phyloP scores from a whole-genome alignment of 768 basidiomycete species.

The Polyporus arcularius region DNA sequence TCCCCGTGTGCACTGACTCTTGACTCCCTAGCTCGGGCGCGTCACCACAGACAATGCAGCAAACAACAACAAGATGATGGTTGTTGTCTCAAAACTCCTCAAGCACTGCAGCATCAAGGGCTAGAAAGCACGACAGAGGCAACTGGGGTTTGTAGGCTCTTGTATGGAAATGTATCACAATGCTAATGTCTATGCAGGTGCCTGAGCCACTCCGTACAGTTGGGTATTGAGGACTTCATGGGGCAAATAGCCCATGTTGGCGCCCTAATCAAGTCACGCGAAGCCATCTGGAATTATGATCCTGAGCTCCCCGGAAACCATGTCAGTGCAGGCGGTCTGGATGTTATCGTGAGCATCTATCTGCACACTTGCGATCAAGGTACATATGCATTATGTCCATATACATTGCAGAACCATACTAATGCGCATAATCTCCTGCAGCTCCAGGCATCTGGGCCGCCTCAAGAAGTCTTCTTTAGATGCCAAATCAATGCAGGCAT shows the following conservation, averaged over 20 bases:
- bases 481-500: not conserved
- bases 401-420: not conserved
- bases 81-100: slow-evolving; percentile 14
- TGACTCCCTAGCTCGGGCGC: slow-evolving; percentile 6
- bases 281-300: slow-evolving; percentile 38
- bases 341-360: slow-evolving; percentile 36
- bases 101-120: not conserved
- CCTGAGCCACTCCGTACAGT: slow-evolving; percentile 33
- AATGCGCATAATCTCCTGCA: not conserved
- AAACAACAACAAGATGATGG: slow-evolving; percentile 22
- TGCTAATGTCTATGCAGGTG: slow-evolving; percentile 15
- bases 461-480: not conserved
- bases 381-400: slow-evolving; percentile 11
- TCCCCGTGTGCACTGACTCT: no score
- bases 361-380: slow-evolving; percentile 33
- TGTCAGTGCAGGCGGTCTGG: slow-evolving; percentile 27
- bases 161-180: not conserved
- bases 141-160: slow-evolving; percentile 5
- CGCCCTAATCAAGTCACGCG: slow-evolving; percentile 28
- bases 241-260: slow-evolving; percentile 31
- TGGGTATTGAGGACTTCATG: slow-evolving; percentile 32
- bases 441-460: not conserved
- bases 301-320: slow-evolving; percentile 26
- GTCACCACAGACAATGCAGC: slow-evolving; percentile 24
- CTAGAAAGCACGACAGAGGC: not conserved